Base-by-base conservation (phyloP, 1,284 basidiomycete genomes). In the Naganishia liquefaciens region DNA sequence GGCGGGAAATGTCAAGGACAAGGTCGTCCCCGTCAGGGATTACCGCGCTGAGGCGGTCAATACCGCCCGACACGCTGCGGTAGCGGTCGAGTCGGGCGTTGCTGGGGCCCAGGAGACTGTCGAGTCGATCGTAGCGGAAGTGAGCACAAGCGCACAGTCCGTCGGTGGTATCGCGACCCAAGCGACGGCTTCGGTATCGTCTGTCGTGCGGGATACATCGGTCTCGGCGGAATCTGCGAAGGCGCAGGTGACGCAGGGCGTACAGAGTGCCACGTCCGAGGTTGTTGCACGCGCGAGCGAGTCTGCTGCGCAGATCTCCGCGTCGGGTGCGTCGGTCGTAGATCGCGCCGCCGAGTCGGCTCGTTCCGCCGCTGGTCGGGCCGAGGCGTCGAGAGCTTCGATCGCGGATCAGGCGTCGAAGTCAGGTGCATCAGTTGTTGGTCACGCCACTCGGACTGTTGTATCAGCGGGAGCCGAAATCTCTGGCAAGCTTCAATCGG, bases 21-120 rank as follows among this genome's bases (percentile, higher is more conserved):
- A 71, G 27, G 53, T 75, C 40, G 70, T 71, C 52, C 67, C 62
- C 17, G 55, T 55, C 19, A 21, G 33, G 68, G 55, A 4, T 70
- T 52, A 2, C 62, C 54, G 30, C 4, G 39, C 23, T 33, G 64
- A 63, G 19, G 66, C 76, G 40, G 75, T 76, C 50, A 73, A 73
- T n/a, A 76, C 75, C 63, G 73, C 70, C 49, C 75, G 74, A n/a
- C 53, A 11, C n/a, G 70, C 68, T 3, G 69, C 71, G n/a, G 71
- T 70, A 17, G 67, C 70, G 40, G 70, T 70, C 5, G 72, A 74
- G 49, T 52, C 68, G 4, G 51, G 66, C n/a, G 52, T 49, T 5
- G 71, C 19, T 19, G n/a, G 30, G n/a, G 42, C 17, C 9, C 5
- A 5, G 19, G 28, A 37, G 30, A 47, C 55, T 43, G 55, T 30